Evolutionary conservation across 345 rosid genomes (phyloP).

Genomic region (Garcia nutans): DNA sequence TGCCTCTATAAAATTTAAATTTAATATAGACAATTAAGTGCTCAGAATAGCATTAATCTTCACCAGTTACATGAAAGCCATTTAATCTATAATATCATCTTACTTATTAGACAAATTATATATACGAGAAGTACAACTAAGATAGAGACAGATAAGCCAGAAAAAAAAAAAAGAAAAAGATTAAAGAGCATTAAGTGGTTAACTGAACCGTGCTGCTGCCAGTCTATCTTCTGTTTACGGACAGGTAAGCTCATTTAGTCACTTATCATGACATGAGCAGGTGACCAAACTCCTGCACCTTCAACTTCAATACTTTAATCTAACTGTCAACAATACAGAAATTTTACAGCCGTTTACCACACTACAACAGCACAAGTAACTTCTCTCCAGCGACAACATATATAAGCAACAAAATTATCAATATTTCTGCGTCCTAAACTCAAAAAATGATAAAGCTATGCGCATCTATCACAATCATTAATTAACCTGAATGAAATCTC

Average conservation of each 20-base stretch:
- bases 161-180: no score
- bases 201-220: not conserved
- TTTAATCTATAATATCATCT: not conserved
- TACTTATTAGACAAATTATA: not conserved
- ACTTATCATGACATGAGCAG: conserved; percentile 4
- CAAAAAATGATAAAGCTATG: not conserved
- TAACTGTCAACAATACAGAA: not conserved
- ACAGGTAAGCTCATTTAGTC: not conserved
- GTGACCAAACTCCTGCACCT: not conserved
- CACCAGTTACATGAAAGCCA: not conserved
- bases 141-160: not conserved
- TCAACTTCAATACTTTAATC: not conserved
- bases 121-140: not conserved
- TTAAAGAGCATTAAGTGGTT: not conserved
- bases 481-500: not conserved
- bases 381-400: not conserved
- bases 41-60: not conserved
- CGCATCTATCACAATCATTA: not conserved
- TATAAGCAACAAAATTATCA: not conserved
- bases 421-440: not conserved
- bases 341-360: not conserved
- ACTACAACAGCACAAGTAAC: not conserved
- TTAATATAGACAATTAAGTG: not conserved
- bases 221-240: not conserved
- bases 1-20: not conserved